Conservation (phyloP, 306 rosid genomes). For the Vachellia pachyceras region DNA sequence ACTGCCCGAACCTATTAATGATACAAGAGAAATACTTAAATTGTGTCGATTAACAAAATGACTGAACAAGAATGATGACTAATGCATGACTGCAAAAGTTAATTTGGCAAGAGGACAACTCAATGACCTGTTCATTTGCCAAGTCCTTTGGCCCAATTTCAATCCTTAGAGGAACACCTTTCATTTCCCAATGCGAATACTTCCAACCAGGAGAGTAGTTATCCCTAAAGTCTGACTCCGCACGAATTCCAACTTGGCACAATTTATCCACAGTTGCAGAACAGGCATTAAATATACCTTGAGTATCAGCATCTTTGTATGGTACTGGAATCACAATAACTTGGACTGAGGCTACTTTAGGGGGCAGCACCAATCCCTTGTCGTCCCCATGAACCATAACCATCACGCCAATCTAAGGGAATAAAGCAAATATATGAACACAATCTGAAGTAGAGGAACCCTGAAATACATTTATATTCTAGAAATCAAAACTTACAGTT, state of each 20-base stretch:
- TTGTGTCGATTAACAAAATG: slow-evolving; percentile 8
- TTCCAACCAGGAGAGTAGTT: slow-evolving; percentile 98
- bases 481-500: slow-evolving; percentile 60
- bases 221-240: slow-evolving; percentile 82
- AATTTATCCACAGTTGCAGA: slow-evolving; percentile 62
- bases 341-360: slow-evolving; percentile 90
- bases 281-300: slow-evolving; percentile 77
- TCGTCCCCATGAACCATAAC: slow-evolving; percentile 62
- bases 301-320: slow-evolving; percentile 79
- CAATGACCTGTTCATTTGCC: slow-evolving; percentile 72
- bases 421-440: slow-evolving; percentile 23
- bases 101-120: not conserved
- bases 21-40: slow-evolving; percentile 4
- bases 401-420: slow-evolving; percentile 89
- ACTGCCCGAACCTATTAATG: slow-evolving; percentile 68
- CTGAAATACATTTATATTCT: slow-evolving; percentile 22
- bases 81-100: not conserved
- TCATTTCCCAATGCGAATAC: slow-evolving; percentile 98
- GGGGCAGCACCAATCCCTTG: slow-evolving; percentile 93
- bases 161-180: slow-evolving; percentile 96
- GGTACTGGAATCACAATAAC: slow-evolving; percentile 92
- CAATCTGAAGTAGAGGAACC: slow-evolving; percentile 12
- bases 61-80: slow-evolving; percentile 30
- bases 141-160: slow-evolving; percentile 92
- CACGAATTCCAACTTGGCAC: slow-evolving; percentile 75